Evolutionary conservation across 2,329 filamentous ascomycete species (phyloP), one percentile per base, ranked within the genome.

Genomic region (Cladorrhinum sp.): DNA sequence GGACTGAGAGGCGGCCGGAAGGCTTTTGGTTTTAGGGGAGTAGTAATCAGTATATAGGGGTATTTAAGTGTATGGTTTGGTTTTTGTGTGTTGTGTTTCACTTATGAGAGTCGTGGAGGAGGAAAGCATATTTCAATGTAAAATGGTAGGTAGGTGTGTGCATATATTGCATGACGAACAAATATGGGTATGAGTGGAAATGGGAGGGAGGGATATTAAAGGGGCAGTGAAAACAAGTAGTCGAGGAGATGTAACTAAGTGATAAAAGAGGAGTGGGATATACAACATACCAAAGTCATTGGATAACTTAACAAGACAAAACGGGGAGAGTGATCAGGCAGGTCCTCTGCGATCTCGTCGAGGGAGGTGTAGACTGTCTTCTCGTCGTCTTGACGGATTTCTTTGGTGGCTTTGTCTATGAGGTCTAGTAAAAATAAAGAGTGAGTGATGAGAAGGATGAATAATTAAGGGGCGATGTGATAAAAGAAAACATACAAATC

Each of bases 271-370:
- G 7, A n/a, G 16, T 3, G 36, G 12, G 16, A 41, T 41, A 41
- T 32, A 13, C 7, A 32, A 50, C 60, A 69, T 78, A 96, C 92
- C 76, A 96, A 76, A 0, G 91, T 96, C 68, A 97, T 73, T 0
- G 95, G 95, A 73, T 98, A 95, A 76, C 92, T 96, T 54, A 99
- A 81, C 60, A 98, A 82, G 25, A 99, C 83, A 70, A 92, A 99
- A 62, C 95, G 86, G 12, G 95, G 95, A 6, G 92, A 87, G 72
- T 96, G 91, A 69, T 97, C 93, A 8, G 95, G 95, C 18, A 99
- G 85, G 70, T 96, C 93, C 57, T 98, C 93, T 63, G 82, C 87
- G 60, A 99, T 81, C 60, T 92, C 89, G 63, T 89, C 85, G 68
- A 99, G 84, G 65, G 88, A 87, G 53, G 84, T 89, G 80, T 96